Conservation (phyloP, 306 rosid species). For the Nissolia schottii region DNA sequence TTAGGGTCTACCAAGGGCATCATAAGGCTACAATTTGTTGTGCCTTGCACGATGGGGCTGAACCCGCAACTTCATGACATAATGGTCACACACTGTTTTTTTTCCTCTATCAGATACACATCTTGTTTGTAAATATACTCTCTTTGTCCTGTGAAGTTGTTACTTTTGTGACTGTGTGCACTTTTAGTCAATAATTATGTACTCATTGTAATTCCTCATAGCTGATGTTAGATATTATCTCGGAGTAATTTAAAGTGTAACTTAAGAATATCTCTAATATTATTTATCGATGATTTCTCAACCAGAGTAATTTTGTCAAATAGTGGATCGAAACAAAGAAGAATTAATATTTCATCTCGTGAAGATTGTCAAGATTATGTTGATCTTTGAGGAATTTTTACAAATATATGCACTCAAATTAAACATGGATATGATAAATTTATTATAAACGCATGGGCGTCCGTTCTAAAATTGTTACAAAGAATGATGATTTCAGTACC, state of each 20-base stretch:
- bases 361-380: neutral
- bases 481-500: no score
- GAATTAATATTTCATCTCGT: neutral
- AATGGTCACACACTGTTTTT: neutral
- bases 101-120: neutral
- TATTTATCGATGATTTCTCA: neutral
- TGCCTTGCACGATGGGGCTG: conserved; percentile 97
- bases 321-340: neutral
- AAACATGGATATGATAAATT: no score
- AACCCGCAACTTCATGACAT: conserved; percentile 55
- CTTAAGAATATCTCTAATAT: neutral
- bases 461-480: no score
- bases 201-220: neutral
- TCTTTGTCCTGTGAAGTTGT: neutral
- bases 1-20: conserved; percentile 85
- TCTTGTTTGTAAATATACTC: conserved; percentile 28
- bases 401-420: no score
- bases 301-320: neutral
- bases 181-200: neutral
- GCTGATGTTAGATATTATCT: neutral
- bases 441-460: no score
- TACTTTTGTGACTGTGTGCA: neutral
- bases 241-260: neutral
- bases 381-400: no score
- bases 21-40: conserved; percentile 94